phyloP scores from a whole-genome alignment of 345 rosid genomes.

The Populus ilicifolia region DNA sequence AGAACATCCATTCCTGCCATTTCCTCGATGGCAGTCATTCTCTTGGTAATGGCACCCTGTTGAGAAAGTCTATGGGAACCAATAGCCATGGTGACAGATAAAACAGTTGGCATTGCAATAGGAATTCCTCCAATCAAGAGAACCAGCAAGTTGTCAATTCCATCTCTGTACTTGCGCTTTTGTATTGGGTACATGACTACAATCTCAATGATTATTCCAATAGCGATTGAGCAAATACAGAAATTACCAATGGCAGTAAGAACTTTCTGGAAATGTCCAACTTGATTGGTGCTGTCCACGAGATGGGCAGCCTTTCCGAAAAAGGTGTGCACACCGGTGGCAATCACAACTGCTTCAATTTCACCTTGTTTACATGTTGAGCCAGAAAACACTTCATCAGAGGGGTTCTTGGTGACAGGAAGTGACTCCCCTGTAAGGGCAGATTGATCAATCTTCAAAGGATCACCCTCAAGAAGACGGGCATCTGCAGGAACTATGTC shows the following conservation, averaged over 20 bases:
- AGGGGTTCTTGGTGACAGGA: conserved; percentile 70
- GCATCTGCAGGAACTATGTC: conserved; percentile 94
- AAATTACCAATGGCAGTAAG: conserved; percentile 88
- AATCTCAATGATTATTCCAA: conserved; percentile 61
- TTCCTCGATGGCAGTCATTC: conserved; percentile 96
- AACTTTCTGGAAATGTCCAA: conserved; percentile 86
- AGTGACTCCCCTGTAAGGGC: conserved; percentile 95
- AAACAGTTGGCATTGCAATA: conserved; percentile 89
- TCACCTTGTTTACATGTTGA: conserved; percentile 93
- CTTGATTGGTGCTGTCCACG: conserved; percentile 82
- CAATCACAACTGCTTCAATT: conserved; percentile 82
- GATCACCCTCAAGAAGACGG: conserved; percentile 92
- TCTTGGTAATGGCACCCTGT: conserved; percentile 89
- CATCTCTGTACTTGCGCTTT: conserved; percentile 64
- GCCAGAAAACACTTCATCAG: conserved; percentile 85
- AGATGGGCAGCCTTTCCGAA: conserved; percentile 98
- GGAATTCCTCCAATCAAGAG: conserved; percentile 93
- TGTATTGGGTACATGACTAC: conserved; percentile 82
- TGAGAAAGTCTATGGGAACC: conserved; percentile 84
- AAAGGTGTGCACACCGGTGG: conserved; percentile 92
- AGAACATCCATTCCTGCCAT: conserved; percentile 98
- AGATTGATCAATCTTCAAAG: conserved; percentile 86
- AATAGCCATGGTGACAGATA: conserved; percentile 94
- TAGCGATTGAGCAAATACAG: conserved; percentile 83
- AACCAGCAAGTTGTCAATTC: conserved; percentile 80